Evolutionary conservation across 305 asterid species (phyloP), one percentile per base, ranked within the genome.

Genomic region (Withania somnifera): DNA sequence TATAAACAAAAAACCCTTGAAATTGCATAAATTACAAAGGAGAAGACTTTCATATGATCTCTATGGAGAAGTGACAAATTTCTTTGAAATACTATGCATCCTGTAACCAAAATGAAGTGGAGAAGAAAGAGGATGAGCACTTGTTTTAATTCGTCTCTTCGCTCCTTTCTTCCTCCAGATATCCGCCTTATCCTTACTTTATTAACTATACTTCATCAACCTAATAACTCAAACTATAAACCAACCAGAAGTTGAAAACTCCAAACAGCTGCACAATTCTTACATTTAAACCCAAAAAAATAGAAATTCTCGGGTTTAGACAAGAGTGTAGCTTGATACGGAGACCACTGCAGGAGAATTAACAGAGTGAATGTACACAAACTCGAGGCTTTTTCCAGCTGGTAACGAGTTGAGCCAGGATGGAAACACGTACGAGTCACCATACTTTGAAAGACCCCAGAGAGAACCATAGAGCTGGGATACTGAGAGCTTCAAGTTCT

Each of bases 121-220:
- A 89, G 88, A 91, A 90, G 98, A 92, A 93, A 90, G 98, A 96
- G 98, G 99, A 96, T 92, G 95, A 96, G 98, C 99, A 88, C 97
- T 83, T 87, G 75, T 85, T 83, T 86, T 88, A 83, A 79, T 84
- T 82, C 85, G 94, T 94, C 97, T 88, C 98, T 84, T 96, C 99
- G 56, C 99, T 93, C 95, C 94, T 93, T 91, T 92, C 97, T 90
- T 87, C 89, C 19, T 82, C 91, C 91, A 84, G 36, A 79, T 84
- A 66, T 84, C 87, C 51, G 86, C 89, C 57, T 92, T 91, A 89
- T 87, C 88, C 9, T 38, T 38, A 38, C 45, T 38, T 86, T 83
- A 85, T 61, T 61, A 61, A 79, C 87, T 86, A 85, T 82, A 56
- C 81, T 52, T 63, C 69, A 79, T 84, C 84, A 86, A 67, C 87